Evolutionary conservation across 352 stramenopile genomes (phyloP).

Genomic region (Globisporangium uncinulatum): DNA sequence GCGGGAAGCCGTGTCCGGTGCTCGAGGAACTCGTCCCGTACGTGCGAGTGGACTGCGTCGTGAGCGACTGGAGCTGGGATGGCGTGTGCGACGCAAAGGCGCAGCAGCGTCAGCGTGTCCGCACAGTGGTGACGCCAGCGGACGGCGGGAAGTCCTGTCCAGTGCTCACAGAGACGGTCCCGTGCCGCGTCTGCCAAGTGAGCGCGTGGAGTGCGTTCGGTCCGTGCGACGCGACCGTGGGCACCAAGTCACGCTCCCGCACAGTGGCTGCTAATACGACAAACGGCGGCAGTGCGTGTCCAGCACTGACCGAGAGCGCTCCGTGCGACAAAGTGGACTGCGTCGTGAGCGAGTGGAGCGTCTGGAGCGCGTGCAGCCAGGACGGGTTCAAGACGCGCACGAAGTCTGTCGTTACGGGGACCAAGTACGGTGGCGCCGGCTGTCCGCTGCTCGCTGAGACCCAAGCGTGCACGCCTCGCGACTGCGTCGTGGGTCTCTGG

Average conservation of each 20-base stretch:
- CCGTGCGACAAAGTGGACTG: constrained; percentile 49
- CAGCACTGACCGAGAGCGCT: constrained; percentile 18
- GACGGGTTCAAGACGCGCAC: constrained; percentile 13
- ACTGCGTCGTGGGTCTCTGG: constrained; percentile 21
- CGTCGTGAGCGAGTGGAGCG: constrained; percentile 44
- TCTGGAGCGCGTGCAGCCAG: constrained; percentile 21
- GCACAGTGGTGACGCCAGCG: constrained; percentile 23
- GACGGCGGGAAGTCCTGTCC: constrained; percentile 39
- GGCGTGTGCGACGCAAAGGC: constrained; percentile 25
- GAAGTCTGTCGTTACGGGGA: constrained; percentile 12
- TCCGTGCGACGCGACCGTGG: constrained; percentile 25
- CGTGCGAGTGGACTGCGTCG: constrained; percentile 33
- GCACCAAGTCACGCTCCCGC: constrained; percentile 27
- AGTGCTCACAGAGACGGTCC: constrained; percentile 26
- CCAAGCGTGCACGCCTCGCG: constrained; percentile 15
- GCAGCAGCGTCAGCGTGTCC: constrained; percentile 22
- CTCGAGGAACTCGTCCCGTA: constrained; percentile 32
- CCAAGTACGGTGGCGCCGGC: constrained; percentile 15
- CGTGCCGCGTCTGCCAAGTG: constrained; percentile 30
- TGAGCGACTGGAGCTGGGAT: constrained; percentile 36
- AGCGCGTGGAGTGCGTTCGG: constrained; percentile 27
- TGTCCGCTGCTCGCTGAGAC: constrained; percentile 21
- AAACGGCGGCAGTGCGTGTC: constrained; percentile 37
- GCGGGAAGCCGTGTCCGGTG: constrained; percentile 34
- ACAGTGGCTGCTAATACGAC: constrained; percentile 18